Conservation (phyloP, 306 rosid species). For the Phaseolus lunatus region DNA sequence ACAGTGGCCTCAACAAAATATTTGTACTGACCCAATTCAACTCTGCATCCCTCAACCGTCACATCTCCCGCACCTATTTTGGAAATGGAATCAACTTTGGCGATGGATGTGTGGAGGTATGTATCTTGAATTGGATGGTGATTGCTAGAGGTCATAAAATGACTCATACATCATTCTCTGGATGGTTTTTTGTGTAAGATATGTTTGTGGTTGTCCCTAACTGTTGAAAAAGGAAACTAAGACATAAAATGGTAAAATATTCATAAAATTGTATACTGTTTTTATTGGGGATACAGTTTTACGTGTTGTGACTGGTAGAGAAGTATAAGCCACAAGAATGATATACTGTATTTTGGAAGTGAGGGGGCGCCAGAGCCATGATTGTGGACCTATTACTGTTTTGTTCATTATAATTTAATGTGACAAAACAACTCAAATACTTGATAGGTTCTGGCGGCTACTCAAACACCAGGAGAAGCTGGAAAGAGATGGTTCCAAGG, state of each 20-base stretch:
- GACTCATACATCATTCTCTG: slow-evolving; percentile 11
- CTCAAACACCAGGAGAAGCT: slow-evolving; percentile 91
- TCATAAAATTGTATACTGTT: slow-evolving; percentile 3
- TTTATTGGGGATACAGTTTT: background rate
- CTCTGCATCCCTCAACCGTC: slow-evolving; percentile 91
- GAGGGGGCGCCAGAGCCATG: background rate
- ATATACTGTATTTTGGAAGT: background rate
- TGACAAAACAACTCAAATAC: slow-evolving; percentile 37
- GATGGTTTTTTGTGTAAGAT: slow-evolving; percentile 11
- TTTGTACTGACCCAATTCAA: slow-evolving; percentile 87
- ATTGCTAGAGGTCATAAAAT: background rate
- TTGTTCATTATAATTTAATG: slow-evolving; percentile 19
- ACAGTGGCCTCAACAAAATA: slow-evolving; percentile 87
- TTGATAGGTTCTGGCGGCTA: slow-evolving; percentile 90
- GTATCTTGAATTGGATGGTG: slow-evolving; percentile 22
- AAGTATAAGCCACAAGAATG: slow-evolving; percentile 31
- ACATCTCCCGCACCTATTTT: slow-evolving; percentile 84
- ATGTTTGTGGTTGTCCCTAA: background rate
- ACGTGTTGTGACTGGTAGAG: slow-evolving; percentile 38
- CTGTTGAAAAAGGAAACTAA: background rate
- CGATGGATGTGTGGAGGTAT: slow-evolving; percentile 95
- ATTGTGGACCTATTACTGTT: background rate
- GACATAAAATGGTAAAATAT: background rate
- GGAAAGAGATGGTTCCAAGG: slow-evolving; percentile 99
- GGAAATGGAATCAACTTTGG: slow-evolving; percentile 93